Evolutionary conservation across 1,284 basidiomycete genomes (phyloP), one percentile per base, ranked within the genome.

Genomic region (Peniophora sp.): DNA sequence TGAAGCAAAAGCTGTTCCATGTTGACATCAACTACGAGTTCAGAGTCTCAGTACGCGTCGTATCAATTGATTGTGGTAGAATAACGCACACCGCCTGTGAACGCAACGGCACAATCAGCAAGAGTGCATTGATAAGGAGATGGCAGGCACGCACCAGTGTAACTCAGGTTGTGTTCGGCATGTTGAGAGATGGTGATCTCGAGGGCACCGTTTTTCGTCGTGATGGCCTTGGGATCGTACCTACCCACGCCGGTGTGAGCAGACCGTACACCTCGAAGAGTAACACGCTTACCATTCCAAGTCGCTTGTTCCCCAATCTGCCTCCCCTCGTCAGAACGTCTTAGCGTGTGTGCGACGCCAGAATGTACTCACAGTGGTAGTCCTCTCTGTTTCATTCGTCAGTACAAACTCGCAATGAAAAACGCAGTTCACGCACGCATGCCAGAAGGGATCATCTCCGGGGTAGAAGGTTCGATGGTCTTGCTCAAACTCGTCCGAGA

Each of bases 401-500:
- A 86, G 78, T 87, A 85, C 76, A 58, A 81, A 71, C 5, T 32
- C 72, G 55, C 49, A 81, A 81, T 85, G 89, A 61, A 87, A 86
- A 65, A 85, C 80, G 32, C 87, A 65, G 59, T 87, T 79, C 8
- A 76, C 75, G 27, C 27, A 32, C 1, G 83, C 83, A 59, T 85
- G 82, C 83, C 84, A 87, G 61, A 77, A 81, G 8, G 80, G 73
- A 53, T 81, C 79, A 50, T 80, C 76, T 34, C 72, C 66, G 36
- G 78, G 74, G 67, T 87, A 94, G 66, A 96, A 96, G 0, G 86
- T 79, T 32, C 93, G 79, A 2, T 80, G 88, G 12, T 88, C 84
- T 17, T 70, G 69, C 51, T 96, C 83, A 67, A 97, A 97, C 69
- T 96, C 94, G 66, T 96, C 93, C 47, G 87, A 92, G 63, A 89